Percentiles rank a stretch among this genome's conserved stretches.
Conservation (phyloP, 2,329 filamentous ascomycete species). For the Lasiodiplodia citricola region DNA sequence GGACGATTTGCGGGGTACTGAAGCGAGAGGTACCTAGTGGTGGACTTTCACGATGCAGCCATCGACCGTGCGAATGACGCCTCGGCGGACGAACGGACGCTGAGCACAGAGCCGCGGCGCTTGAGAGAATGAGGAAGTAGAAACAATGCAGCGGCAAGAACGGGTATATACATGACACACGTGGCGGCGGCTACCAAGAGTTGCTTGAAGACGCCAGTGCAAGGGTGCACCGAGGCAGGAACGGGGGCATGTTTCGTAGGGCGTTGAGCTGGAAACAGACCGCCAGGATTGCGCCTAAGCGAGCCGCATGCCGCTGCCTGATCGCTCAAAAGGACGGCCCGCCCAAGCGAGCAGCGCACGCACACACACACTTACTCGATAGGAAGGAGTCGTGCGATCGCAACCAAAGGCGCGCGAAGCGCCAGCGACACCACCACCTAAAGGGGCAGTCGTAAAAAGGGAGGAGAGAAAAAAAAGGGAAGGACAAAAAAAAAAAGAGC, state of each 20-base stretch:
- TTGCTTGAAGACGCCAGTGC: background rate
- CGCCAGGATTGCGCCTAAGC: background rate
- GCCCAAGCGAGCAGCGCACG: background rate
- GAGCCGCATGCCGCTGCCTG: background rate
- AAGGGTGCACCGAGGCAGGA: background rate
- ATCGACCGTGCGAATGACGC: background rate
- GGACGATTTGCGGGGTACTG: background rate
- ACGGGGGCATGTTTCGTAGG: constrained; percentile 8
- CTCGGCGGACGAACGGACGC: background rate
- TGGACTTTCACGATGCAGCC: background rate
- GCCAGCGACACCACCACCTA: constrained; percentile 26
- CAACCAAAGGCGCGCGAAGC: background rate
- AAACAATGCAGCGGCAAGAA: background rate
- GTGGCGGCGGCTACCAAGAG: constrained; percentile 8
- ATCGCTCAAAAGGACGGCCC: background rate
- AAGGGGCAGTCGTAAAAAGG: constrained; percentile 28
- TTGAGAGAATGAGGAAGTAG: constrained; percentile 11
- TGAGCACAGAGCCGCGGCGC: background rate
- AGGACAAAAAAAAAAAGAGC: background rate
- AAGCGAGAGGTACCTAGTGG: background rate
- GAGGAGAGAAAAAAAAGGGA: background rate
- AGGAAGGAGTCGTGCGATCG: background rate
- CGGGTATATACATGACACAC: constrained; percentile 13
- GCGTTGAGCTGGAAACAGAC: background rate
- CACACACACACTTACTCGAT: background rate